These are phyloP conservation scores for Globisporangium perplexum DNA, from an alignment of 352 stramenopile genomes.

Conservation along the genomic window DNA sequence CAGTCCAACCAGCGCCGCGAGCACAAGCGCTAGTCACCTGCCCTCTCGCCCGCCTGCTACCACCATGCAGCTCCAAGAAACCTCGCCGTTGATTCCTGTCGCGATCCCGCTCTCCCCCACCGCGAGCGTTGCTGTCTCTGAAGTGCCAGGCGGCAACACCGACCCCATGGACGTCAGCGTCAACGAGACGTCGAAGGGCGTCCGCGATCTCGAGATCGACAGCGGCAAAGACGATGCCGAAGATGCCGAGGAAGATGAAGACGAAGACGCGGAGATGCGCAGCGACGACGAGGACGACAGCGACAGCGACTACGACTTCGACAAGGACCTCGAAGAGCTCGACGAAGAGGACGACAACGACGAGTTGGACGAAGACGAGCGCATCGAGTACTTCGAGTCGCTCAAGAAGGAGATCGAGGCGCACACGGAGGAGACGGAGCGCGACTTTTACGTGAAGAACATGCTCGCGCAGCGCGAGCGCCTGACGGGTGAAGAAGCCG, in stretches of 20 bases:
- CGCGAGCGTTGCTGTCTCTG: not conserved
- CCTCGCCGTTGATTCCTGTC: not conserved
- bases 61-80: not conserved
- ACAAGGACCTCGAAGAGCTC: conserved; percentile 8
- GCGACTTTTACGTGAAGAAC: conserved; percentile 21
- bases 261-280: conserved; percentile 3
- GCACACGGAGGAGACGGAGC: not conserved
- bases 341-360: conserved; percentile 13
- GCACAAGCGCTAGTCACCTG: not conserved
- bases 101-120: not conserved
- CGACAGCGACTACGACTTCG: conserved; percentile 14
- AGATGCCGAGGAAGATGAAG: not conserved
- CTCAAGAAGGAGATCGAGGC: conserved; percentile 6
- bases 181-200: not conserved
- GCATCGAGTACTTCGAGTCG: conserved; percentile 9
- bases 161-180: not conserved
- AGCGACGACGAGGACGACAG: conserved; percentile 3
- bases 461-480: conserved; percentile 20
- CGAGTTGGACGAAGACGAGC: conserved; percentile 7
- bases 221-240: not conserved
- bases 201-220: not conserved
- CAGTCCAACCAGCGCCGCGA: not conserved
- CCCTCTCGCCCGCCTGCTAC: too few relatives aligned
- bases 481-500: conserved; percentile 18
- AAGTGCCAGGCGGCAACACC: too few relatives aligned